phyloP scores from a whole-genome alignment of 306 rosid genomes.

The Rubus idaeus region DNA sequence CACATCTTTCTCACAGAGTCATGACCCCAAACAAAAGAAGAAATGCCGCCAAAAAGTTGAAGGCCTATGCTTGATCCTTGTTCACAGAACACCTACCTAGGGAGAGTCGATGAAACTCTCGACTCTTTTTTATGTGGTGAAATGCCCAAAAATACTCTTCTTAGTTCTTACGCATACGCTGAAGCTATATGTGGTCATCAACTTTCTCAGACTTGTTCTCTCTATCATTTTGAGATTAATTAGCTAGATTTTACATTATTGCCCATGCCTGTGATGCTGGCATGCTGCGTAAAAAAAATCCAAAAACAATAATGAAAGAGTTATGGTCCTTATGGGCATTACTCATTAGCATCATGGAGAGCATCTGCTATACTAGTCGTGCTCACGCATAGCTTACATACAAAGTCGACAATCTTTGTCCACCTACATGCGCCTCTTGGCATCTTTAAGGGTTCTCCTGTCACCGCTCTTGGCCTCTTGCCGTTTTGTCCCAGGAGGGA shows the following conservation, averaged over 20 bases:
- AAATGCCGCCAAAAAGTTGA: background rate
- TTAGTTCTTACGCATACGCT: too few relatives aligned
- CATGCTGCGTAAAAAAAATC: background rate
- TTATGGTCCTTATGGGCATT: background rate
- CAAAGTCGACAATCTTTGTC: conserved; percentile 1
- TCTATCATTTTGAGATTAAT: background rate
- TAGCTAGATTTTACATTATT: background rate
- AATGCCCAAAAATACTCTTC: background rate
- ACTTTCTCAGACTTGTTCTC: background rate
- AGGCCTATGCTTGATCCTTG: too few relatives aligned
- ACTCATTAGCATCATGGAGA: background rate
- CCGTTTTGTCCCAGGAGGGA: conserved; percentile 1
- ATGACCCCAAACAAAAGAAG: too few relatives aligned
- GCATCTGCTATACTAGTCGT: background rate
- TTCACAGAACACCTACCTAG: too few relatives aligned
- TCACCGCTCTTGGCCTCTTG: background rate
- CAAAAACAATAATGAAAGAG: background rate
- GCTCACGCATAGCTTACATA: background rate
- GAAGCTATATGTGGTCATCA: too few relatives aligned
- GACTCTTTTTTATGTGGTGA: background rate
- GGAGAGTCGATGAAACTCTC: background rate
- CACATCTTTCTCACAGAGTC: too few relatives aligned
- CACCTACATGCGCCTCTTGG: background rate
- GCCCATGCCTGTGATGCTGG: background rate
- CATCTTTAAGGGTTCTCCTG: background rate